Percentiles rank a stretch among this genome's conserved stretches.
Conservation (phyloP, 345 rosid genomes). For the Citrus reticulata region DNA sequence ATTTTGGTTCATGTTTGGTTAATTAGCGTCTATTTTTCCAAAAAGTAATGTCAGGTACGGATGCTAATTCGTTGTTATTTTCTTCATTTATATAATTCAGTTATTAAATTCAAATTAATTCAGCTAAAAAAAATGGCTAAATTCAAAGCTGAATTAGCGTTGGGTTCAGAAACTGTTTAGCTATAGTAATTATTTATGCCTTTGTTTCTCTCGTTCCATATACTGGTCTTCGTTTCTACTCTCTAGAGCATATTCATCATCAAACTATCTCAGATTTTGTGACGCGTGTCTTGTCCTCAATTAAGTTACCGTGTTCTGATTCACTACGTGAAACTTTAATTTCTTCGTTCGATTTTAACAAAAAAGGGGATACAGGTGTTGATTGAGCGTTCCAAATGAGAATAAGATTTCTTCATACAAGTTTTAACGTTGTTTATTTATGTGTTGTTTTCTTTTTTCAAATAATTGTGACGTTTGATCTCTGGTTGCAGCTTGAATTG, state of each 20-base stretch:
- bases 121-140: not conserved
- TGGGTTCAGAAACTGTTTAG: not conserved
- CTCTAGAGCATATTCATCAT: not conserved
- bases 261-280: not conserved
- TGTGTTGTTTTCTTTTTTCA: not conserved
- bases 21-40: not conserved
- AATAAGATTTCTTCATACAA: not conserved
- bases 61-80: not conserved
- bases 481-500: conserved; percentile 4
- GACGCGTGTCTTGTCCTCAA: not conserved
- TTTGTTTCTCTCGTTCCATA: not conserved
- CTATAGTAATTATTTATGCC: not conserved
- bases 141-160: not conserved
- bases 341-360: not conserved
- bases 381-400: not conserved
- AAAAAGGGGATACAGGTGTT: not conserved
- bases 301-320: not conserved
- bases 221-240: not conserved
- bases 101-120: not conserved
- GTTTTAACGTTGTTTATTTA: not conserved
- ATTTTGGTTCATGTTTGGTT: not conserved
- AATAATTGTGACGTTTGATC: not conserved
- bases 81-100: not conserved
- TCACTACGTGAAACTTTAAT: not conserved
- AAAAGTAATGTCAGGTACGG: not conserved